Conservation (phyloP, 345 rosid genomes). For the Heritiera littoralis region DNA sequence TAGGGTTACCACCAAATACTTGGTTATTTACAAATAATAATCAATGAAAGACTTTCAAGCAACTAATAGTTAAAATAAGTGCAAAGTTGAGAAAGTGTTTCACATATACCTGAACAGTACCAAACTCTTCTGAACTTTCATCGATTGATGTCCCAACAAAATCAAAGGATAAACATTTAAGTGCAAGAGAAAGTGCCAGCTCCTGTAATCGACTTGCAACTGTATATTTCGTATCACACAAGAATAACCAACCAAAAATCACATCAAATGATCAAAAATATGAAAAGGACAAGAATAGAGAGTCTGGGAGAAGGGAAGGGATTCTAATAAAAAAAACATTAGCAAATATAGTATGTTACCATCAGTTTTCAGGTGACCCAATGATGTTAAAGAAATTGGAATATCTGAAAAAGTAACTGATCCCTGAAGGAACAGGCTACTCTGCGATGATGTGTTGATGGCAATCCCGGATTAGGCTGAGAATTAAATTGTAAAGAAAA, state of each 20-base stretch:
- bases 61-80: background rate
- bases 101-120: constrained; percentile 84
- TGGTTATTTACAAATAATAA: constrained; percentile 14
- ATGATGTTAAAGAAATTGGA: constrained; percentile 91
- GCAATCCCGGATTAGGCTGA: constrained; percentile 80
- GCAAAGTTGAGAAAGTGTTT: background rate
- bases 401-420: constrained; percentile 87
- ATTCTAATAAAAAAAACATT: background rate
- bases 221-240: constrained; percentile 36
- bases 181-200: constrained; percentile 93
- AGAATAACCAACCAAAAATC: constrained; percentile 4
- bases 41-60: constrained; percentile 11
- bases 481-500: constrained; percentile 29
- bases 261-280: background rate
- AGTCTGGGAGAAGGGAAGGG: background rate
- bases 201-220: constrained; percentile 79
- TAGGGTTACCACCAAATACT: constrained; percentile 22
- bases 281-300: background rate
- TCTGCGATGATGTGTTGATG: constrained; percentile 85
- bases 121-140: constrained; percentile 99
- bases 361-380: constrained; percentile 85
- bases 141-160: constrained; percentile 97
- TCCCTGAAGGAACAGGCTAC: constrained; percentile 94
- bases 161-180: constrained; percentile 94
- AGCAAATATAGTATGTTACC: constrained; percentile 49